These are phyloP conservation scores for Trichosporon faecale DNA, from an alignment of 1,284 basidiomycete species.

Conservation along the genomic window DNA sequence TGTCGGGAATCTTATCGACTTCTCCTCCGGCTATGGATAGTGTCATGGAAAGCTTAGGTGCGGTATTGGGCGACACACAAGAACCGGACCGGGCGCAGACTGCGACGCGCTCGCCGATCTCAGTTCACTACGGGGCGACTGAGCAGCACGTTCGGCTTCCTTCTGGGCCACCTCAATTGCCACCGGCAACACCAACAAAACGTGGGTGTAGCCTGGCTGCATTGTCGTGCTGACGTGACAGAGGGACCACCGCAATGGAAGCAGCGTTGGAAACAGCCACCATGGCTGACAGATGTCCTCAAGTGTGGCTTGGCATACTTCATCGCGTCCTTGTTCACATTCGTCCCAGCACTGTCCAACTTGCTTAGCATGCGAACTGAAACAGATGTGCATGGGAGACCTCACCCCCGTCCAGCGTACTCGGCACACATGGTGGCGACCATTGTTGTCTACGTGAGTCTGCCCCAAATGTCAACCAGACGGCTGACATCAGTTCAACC, in stretches of 20 bases:
- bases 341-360: constrained; percentile 59
- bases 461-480: background rate
- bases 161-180: background rate
- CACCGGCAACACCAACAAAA: background rate
- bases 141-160: background rate
- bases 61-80: background rate
- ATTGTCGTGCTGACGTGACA: background rate
- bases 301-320: constrained; percentile 92
- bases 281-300: constrained; percentile 56
- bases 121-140: background rate
- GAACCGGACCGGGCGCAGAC: background rate
- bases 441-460: constrained; percentile 59
- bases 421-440: constrained; percentile 89
- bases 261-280: constrained; percentile 28
- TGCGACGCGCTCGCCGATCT: background rate
- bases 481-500: constrained; percentile 58
- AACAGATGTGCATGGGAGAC: constrained; percentile 55
- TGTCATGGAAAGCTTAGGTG: background rate
- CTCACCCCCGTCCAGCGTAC: constrained; percentile 60
- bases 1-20: constrained; percentile 14
- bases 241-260: constrained; percentile 3
- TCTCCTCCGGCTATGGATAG: constrained; percentile 16
- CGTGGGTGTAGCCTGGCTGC: background rate
- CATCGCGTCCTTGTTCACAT: constrained; percentile 88
- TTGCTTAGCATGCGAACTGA: constrained; percentile 49